These are phyloP conservation scores for Geotrichum carabidarum DNA, from an alignment of 1,139 yeast species.

Conservation along the genomic window DNA sequence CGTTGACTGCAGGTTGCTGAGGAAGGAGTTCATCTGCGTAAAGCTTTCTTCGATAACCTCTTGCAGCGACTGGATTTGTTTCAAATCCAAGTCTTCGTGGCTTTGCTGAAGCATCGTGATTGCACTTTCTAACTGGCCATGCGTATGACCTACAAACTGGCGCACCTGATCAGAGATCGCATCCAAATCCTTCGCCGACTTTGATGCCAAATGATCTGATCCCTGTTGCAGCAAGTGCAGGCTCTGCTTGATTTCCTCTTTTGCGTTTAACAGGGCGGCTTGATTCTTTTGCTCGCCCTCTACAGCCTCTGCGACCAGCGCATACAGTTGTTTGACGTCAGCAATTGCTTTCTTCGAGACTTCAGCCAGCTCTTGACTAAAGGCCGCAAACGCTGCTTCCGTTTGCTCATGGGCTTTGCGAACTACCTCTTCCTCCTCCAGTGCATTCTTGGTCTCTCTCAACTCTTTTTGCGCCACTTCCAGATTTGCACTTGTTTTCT, in stretches of 20 bases:
- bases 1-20: constrained; percentile 2
- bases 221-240: neutral
- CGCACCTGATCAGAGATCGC: neutral
- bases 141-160: neutral
- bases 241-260: neutral
- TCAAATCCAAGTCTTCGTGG: neutral
- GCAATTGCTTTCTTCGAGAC: constrained; percentile 2
- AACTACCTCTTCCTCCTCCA: neutral
- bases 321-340: constrained; percentile 6
- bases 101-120: neutral
- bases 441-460: constrained; percentile 14
- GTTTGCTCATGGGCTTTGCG: constrained; percentile 20
- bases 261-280: neutral
- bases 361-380: constrained; percentile 2
- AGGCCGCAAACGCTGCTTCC: constrained; percentile 16
- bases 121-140: neutral
- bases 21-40: neutral
- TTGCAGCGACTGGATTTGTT: neutral
- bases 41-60: neutral
- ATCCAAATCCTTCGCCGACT: neutral
- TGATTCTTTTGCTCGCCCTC: neutral
- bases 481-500: neutral
- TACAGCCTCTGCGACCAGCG: neutral
- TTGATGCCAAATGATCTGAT: neutral
- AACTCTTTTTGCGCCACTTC: constrained; percentile 15